Percentiles rank a stretch among this genome's conserved stretches.
phyloP scores from a whole-genome alignment of 257 asterid genomes.

The Marsdenia floribunda region DNA sequence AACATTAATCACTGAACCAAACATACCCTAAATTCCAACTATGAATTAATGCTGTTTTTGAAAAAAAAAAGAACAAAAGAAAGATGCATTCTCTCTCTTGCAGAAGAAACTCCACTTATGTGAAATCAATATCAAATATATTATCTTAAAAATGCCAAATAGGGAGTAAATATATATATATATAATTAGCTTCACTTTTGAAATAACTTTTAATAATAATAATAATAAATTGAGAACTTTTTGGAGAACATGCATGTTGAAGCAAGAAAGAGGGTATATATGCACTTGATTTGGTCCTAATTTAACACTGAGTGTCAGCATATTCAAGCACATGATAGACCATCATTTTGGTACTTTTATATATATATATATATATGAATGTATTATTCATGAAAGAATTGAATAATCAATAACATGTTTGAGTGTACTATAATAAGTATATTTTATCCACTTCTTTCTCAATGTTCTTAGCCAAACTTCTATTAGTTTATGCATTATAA shows the following conservation, averaged over 20 bases:
- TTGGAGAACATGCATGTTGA: conserved; percentile 13
- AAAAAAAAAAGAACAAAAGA: no score
- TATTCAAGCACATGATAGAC: conserved; percentile 29
- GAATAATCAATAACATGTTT: neutral
- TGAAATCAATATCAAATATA: neutral
- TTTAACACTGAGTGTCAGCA: conserved; percentile 17
- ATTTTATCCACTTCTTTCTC: neutral
- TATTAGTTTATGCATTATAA: neutral
- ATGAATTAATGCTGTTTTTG: no score
- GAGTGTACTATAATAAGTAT: neutral
- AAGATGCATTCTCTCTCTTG: neutral
- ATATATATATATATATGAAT: neutral
- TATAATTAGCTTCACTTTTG: no score
- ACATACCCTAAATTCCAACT: no score
- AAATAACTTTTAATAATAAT: neutral
- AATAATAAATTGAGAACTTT: neutral
- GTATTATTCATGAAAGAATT: neutral
- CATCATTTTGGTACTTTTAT: conserved; percentile 11
- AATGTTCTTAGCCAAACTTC: neutral
- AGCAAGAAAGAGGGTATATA: conserved; percentile 14
- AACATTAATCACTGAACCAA: no score
- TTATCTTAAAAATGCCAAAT: neutral
- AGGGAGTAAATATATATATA: no score
- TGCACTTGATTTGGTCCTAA: conserved; percentile 19
- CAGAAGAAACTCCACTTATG: neutral